Evolutionary conservation across 2,329 filamentous ascomycete species (phyloP), one percentile per base, ranked within the genome.

Genomic region (Didymosphaeria variabile): DNA sequence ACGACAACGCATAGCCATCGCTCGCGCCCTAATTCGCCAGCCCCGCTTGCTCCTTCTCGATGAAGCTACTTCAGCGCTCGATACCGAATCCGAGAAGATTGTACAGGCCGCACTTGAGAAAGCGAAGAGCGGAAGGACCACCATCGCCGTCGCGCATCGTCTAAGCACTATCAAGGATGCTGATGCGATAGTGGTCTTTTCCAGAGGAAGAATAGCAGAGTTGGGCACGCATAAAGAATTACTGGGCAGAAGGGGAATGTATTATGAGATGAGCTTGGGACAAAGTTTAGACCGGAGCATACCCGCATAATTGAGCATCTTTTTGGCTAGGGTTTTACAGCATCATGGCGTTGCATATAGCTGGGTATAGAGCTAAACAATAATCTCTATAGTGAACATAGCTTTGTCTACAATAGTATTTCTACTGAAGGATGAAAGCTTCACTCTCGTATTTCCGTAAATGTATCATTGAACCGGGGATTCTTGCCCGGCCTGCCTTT

Each of bases 1-100:
- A 79, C 97, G 97, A 76, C 94, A 98, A 79, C 91, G 95, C 62
- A 90, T 98, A 38, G 94, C 93, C 53, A 97, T 98, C 74, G 94
- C 95, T 3, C 89, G 94, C 5, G 95, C 94, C 0, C 83, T 98
- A 13, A 88, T 98, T 45, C 90, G 94, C n/a, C 88, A 97, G 71
- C 94, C 95, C 8, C 94, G 92, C 79, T 89, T 98, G 61, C 81
- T 98, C 9, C 66, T 78, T 10, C 66, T 78, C 10, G 75, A 78
- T 34, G 75, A 78, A 63, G 76, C 75, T 1, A 78, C 75, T 1
- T 75, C 71, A 1, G 75, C 77, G 10, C 69, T 78, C 1, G 76
- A 79, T 57, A 75, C 75, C 0, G 71, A 75, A 55, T 72, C 71
- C 5, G 91, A 94, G 77, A 89, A 92, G 72, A 88, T 94, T 0